Evolutionary conservation across 345 rosid species (phyloP).

Genomic region (Eucalyptus fibrosa): DNA sequence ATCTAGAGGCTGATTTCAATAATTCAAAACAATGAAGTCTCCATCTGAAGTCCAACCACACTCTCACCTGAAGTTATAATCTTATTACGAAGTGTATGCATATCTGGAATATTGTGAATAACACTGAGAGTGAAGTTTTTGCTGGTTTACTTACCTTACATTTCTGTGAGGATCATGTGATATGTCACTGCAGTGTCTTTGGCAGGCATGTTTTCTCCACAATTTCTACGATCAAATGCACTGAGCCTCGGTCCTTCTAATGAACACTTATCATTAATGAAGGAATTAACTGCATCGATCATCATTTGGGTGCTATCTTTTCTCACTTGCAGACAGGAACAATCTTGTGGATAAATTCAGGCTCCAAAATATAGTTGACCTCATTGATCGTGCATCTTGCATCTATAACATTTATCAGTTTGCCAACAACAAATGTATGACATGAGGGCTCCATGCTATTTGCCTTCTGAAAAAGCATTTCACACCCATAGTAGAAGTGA

Average conservation of each 20-base stretch:
- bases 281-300: not conserved
- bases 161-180: not conserved
- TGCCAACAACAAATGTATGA: not conserved
- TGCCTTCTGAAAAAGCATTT: not conserved
- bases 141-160: not conserved
- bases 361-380: not conserved
- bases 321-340: not conserved
- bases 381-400: not conserved
- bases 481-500: not conserved
- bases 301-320: not conserved
- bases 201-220: not conserved
- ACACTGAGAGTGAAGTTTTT: not conserved
- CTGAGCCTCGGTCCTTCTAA: not conserved
- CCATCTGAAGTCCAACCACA: not conserved
- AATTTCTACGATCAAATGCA: not conserved
- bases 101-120: not conserved
- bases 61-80: not conserved
- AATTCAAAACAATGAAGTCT: not conserved
- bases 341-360: not conserved
- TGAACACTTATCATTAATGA: not conserved
- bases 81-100: not conserved
- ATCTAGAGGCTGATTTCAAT: not conserved
- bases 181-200: not conserved
- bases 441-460: not conserved
- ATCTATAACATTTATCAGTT: not conserved